These are phyloP conservation scores for Musa acuminata DNA, from an alignment of 176 grass and related monocot species.

Conservation along the genomic window DNA sequence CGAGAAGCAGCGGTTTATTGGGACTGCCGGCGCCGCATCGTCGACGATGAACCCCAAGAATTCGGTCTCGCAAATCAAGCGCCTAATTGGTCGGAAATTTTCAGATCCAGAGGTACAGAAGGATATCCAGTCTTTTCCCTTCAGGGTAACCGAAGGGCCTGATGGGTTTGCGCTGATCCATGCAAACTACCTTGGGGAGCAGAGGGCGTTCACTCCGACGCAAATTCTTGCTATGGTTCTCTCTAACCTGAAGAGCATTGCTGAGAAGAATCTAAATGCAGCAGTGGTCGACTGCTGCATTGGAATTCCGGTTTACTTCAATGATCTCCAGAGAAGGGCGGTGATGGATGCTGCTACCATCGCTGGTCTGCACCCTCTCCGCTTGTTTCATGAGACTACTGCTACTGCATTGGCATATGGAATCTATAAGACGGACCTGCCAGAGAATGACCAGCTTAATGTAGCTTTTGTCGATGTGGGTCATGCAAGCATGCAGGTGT, in stretches of 20 bases:
- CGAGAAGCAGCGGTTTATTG: conserved; percentile 85
- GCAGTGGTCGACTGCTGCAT: conserved; percentile 83
- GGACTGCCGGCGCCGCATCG: conserved; percentile 47
- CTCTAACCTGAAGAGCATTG: conserved; percentile 67
- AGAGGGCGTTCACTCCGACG: conserved; percentile 45
- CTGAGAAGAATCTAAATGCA: conserved; percentile 48
- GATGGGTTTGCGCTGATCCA: conserved; percentile 61
- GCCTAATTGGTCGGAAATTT: conserved; percentile 50
- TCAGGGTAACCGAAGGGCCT: conserved; percentile 52
- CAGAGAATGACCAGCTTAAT: conserved; percentile 52
- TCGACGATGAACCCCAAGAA: conserved; percentile 83
- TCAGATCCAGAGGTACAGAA: conserved; percentile 60
- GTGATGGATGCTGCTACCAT: conserved; percentile 62
- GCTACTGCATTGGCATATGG: conserved; percentile 78
- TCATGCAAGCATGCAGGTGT: conserved; percentile 82
- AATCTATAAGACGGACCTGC: conserved; percentile 81
- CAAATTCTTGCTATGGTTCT: conserved; percentile 85
- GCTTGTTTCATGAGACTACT: conserved; percentile 73
- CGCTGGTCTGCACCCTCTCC: conserved; percentile 49
- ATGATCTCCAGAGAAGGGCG: conserved; percentile 71
- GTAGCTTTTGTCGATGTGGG: conserved; percentile 84
- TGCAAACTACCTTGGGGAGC: conserved; percentile 49
- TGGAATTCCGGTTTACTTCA: conserved; percentile 76
- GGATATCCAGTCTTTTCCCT: conserved; percentile 49
- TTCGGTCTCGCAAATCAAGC: conserved; percentile 82